Evolutionary conservation across 2,329 filamentous ascomycete species (phyloP).

Genomic region (Hymenoscyphus linearis): DNA sequence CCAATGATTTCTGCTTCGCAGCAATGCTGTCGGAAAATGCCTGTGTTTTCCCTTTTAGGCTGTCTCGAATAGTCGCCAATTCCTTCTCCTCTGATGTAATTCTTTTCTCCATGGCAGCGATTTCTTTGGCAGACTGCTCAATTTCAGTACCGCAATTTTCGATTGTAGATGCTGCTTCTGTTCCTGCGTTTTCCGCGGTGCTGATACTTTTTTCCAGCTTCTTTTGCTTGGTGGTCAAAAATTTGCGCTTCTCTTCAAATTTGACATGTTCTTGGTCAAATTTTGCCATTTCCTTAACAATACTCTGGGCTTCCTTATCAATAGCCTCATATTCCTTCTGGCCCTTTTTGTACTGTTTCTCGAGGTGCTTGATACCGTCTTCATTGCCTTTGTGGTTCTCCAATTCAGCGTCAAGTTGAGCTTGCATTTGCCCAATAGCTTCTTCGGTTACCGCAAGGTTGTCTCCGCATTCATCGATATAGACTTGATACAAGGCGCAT

Average conservation of each 20-base stretch:
- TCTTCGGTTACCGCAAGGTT: conserved; percentile 87
- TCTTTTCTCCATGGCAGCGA: conserved; percentile 67
- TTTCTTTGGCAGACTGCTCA: conserved; percentile 68
- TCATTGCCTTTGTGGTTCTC: conserved; percentile 89
- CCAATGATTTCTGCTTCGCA: conserved; percentile 84
- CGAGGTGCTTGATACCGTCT: conserved; percentile 81
- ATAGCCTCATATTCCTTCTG: conserved; percentile 76
- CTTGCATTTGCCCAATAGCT: conserved; percentile 84
- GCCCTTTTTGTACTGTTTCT: conserved; percentile 78
- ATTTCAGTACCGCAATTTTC: conserved; percentile 76
- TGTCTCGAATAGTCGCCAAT: conserved; percentile 75
- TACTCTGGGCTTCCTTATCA: conserved; percentile 72
- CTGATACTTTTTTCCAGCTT: conserved; percentile 87
- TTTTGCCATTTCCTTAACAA: conserved; percentile 83
- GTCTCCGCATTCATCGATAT: conserved; percentile 80
- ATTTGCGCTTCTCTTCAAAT: conserved; percentile 96
- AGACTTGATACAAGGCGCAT: conserved; percentile 87
- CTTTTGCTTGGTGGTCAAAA: conserved; percentile 82
- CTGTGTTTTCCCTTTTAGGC: conserved; percentile 92
- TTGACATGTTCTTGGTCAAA: conserved; percentile 97
- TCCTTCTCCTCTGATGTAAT: conserved; percentile 77
- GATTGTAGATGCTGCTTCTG: conserved; percentile 72
- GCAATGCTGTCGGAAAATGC: conserved; percentile 90
- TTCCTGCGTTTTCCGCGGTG: conserved; percentile 67
- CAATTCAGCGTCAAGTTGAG: conserved; percentile 77